phyloP scores from a whole-genome alignment of 169 alveolate species.

The Eimeria zaria region DNA sequence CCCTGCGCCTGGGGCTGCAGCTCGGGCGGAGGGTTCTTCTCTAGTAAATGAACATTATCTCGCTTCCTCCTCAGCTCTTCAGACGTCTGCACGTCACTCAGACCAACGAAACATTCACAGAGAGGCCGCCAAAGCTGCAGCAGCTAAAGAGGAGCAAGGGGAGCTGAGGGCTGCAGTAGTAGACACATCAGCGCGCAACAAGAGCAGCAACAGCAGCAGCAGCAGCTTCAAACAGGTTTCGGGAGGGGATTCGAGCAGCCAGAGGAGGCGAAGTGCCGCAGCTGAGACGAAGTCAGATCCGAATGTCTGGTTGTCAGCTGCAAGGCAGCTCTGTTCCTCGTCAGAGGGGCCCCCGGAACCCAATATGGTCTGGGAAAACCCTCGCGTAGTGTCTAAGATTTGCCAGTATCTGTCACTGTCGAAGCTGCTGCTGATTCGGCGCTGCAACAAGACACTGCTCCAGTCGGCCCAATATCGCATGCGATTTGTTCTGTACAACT shows the following conservation, averaged over 20 bases:
- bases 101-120: too few species aligned
- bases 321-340: neutral
- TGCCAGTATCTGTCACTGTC: conserved; percentile 70
- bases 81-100: neutral
- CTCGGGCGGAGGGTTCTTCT: neutral
- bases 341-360: neutral
- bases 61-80: neutral
- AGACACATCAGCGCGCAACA: too few species aligned
- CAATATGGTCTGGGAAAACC: conserved; percentile 54
- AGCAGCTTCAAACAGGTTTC: neutral
- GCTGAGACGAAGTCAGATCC: neutral
- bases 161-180: neutral
- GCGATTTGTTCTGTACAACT: conserved; percentile 74
- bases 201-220: neutral
- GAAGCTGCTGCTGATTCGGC: conserved; percentile 63
- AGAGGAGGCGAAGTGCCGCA: neutral
- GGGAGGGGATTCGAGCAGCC: neutral
- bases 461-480: conserved; percentile 81
- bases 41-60: neutral
- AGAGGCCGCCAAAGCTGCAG: neutral
- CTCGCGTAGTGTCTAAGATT: conserved; percentile 39
- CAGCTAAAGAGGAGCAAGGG: neutral
- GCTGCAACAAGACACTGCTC: conserved; percentile 64
- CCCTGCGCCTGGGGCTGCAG: neutral
- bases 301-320: neutral